Conservation (phyloP, 2,329 filamentous ascomycete genomes). For the Penicillium vulpinum region DNA sequence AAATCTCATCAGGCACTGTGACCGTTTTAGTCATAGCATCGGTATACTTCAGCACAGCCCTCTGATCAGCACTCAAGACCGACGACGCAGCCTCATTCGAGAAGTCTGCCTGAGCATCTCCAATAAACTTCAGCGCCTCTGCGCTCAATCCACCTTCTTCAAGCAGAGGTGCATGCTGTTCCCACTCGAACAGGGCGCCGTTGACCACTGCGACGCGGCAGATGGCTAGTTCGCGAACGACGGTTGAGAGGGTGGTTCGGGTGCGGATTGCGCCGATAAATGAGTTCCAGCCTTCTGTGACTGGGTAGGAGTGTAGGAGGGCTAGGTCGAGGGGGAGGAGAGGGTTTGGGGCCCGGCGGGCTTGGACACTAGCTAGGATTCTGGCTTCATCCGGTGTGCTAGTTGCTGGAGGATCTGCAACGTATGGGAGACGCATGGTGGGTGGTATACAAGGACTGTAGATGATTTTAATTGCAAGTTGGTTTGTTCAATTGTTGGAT, state of each 20-base stretch:
- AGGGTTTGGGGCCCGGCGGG: conserved; percentile 51
- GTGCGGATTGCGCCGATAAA: conserved; percentile 59
- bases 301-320: conserved; percentile 55
- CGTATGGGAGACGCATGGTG: conserved; percentile 58
- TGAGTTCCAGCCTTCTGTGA: conserved; percentile 60
- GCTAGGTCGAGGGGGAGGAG: conserved; percentile 56
- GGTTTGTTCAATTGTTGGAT: not conserved
- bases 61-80: conserved; percentile 60
- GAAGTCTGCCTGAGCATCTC: conserved; percentile 32
- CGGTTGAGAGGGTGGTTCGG: conserved; percentile 50
- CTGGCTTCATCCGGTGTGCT: conserved; percentile 49
- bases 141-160: conserved; percentile 57
- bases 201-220: conserved; percentile 79
- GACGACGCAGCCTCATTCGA: conserved; percentile 26
- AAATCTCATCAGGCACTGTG: conserved; percentile 67
- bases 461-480: not conserved
- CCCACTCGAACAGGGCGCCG: conserved; percentile 82
- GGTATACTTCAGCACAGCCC: conserved; percentile 69
- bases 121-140: conserved; percentile 41
- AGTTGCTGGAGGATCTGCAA: conserved; percentile 52
- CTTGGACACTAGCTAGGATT: conserved; percentile 53
- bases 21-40: conserved; percentile 82
- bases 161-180: conserved; percentile 73
- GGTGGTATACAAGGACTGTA: not conserved
- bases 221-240: conserved; percentile 74